These are phyloP conservation scores for Westerdykella ornata DNA, from an alignment of 2,329 filamentous ascomycete species.

Conservation along the genomic window DNA sequence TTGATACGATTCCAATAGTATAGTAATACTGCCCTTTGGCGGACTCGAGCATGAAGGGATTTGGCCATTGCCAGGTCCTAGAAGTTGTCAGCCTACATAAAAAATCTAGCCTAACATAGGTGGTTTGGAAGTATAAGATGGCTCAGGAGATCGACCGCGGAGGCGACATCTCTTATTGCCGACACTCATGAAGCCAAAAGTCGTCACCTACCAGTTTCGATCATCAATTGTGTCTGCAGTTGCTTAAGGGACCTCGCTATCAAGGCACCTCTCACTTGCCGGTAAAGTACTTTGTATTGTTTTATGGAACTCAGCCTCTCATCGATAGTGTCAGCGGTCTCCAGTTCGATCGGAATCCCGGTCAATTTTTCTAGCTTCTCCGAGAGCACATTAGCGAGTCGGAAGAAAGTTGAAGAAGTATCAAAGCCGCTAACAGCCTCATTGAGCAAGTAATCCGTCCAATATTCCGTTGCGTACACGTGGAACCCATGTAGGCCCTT, in stretches of 20 bases:
- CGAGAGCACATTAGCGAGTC: constrained; percentile 1
- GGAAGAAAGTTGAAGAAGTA: background rate
- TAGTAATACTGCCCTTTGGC: no score
- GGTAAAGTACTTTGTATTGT: background rate
- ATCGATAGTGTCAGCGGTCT: background rate
- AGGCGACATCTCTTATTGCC: no score
- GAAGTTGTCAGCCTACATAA: no score
- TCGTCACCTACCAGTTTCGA: no score
- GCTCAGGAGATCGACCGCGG: no score
- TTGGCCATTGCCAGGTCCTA: no score
- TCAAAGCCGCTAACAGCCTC: constrained; percentile 1
- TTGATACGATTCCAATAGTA: constrained; percentile 5
- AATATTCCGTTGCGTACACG: constrained; percentile 12
- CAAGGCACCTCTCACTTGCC: background rate
- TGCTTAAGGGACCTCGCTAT: constrained; percentile 2
- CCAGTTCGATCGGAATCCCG: no score
- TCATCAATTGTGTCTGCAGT: constrained; percentile 1
- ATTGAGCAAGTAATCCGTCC: constrained; percentile 10
- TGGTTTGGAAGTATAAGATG: no score
- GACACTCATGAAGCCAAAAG: no score
- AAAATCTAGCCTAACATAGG: no score
- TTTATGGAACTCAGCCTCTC: constrained; percentile 2
- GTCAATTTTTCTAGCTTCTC: background rate
- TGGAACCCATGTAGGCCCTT: constrained; percentile 13
- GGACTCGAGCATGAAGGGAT: no score